A percentile compares a stretch with the other conserved stretches of the same genome.
Conservation (phyloP, 805 yeast genomes). For the Candida oleophila region DNA sequence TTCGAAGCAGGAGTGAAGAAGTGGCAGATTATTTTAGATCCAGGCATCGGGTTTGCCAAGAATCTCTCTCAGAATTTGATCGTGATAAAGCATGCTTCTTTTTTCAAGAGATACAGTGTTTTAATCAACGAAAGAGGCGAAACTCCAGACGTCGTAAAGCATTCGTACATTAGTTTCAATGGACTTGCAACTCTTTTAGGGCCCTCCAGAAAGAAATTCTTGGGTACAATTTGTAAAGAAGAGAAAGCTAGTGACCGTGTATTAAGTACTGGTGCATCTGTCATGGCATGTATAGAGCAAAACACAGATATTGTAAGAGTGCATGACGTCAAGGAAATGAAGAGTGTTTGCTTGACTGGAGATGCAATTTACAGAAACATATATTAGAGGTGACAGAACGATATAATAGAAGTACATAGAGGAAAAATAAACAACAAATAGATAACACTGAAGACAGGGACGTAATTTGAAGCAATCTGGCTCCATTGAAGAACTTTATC, state of each 20-base stretch:
- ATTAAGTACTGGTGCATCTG: constrained; percentile 73
- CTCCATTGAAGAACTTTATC: no score
- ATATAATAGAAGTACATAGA: neutral
- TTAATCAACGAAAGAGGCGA: constrained; percentile 14
- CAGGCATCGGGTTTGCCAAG: constrained; percentile 98
- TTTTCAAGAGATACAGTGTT: constrained; percentile 50
- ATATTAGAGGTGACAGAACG: constrained; percentile 1
- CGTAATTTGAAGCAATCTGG: no score
- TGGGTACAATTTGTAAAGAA: constrained; percentile 70
- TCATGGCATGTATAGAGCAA: constrained; percentile 69
- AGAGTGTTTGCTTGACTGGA: constrained; percentile 50
- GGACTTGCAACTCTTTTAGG: constrained; percentile 76
- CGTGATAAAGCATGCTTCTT: constrained; percentile 51
- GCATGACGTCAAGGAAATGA: constrained; percentile 70
- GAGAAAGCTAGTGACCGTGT: constrained; percentile 59
- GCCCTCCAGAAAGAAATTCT: constrained; percentile 83
- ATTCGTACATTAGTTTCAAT: constrained; percentile 41
- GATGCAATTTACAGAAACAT: constrained; percentile 65
- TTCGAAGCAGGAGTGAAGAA: constrained; percentile 62
- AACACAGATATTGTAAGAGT: constrained; percentile 83
- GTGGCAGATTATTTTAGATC: constrained; percentile 92
- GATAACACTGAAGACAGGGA: no score
- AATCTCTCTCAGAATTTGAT: constrained; percentile 65
- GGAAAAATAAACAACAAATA: no score
- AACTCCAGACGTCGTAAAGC: constrained; percentile 12